phyloP scores from a whole-genome alignment of 345 rosid species.

The Salix suchowensis region DNA sequence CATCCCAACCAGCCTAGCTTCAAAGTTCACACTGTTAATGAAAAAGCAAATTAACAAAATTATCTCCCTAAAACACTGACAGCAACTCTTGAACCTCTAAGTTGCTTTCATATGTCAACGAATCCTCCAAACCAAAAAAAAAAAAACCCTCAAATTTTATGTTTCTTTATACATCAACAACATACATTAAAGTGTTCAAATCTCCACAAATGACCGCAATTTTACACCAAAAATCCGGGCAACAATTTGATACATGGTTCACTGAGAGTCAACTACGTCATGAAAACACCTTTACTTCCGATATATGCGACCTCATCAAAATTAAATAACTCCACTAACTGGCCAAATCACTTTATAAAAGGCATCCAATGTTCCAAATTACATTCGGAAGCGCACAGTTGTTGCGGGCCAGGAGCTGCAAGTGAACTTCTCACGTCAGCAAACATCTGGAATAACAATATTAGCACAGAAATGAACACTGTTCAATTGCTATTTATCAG shows the following conservation, averaged over 20 bases:
- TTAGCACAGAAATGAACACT: neutral
- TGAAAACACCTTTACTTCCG: neutral
- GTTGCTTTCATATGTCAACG: neutral
- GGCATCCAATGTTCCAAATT: conserved; percentile 81
- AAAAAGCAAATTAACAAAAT: neutral
- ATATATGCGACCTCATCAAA: neutral
- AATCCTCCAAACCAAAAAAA: neutral
- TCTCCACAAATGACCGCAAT: neutral
- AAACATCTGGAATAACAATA: conserved; percentile 48
- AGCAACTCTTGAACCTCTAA: neutral
- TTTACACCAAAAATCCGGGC: neutral
- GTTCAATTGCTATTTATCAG: neutral
- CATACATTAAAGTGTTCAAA: neutral
- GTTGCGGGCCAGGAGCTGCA: conserved; percentile 67
- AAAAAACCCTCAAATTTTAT: neutral
- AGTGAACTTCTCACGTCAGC: conserved; percentile 77
- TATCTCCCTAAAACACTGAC: neutral
- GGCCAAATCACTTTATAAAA: conserved; percentile 77
- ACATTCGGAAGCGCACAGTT: conserved; percentile 92
- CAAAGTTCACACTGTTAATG: neutral
- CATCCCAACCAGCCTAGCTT: neutral
- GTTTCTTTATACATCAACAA: neutral
- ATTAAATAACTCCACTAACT: conserved; percentile 37
- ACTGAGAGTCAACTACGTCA: neutral
- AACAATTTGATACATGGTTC: neutral